Percentiles rank a stretch among this genome's conserved stretches.
Evolutionary conservation across 2,329 filamentous ascomycete species (phyloP).

Genomic region (Penicillium sp.): DNA sequence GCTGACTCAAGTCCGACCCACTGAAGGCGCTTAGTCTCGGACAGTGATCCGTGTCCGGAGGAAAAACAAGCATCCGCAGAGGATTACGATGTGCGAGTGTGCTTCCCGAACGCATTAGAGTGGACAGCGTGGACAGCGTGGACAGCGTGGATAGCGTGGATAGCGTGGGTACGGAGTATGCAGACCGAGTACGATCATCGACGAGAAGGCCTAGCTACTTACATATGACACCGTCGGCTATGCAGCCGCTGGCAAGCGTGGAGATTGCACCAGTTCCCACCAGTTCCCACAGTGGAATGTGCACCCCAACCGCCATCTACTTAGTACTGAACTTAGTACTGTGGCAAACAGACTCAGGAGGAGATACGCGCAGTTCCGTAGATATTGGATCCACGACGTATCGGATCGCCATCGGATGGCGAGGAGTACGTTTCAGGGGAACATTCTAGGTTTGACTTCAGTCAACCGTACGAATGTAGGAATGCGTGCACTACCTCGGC

Average conservation of each 20-base stretch:
- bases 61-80: neutral
- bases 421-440: neutral
- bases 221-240: neutral
- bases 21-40: neutral
- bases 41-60: conserved; percentile 5
- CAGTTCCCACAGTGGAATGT: conserved; percentile 4
- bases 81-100: conserved; percentile 1
- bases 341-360: too few relatives aligned
- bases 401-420: neutral
- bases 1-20: neutral
- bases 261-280: conserved; percentile 2
- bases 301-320: neutral
- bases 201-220: neutral
- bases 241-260: conserved; percentile 17
- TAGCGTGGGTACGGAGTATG: neutral
- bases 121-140: neutral
- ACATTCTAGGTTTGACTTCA: neutral
- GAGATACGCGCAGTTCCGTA: too few relatives aligned
- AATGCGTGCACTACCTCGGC: too few relatives aligned
- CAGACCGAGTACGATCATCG: conserved; percentile 4
- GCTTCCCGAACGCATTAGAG: conserved; percentile 4
- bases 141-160: too few relatives aligned
- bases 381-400: too few relatives aligned
- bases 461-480: neutral
- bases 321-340: too few relatives aligned